Percentiles rank a stretch among this genome's conserved stretches.
phyloP scores from a whole-genome alignment of 257 asterid species.

The Striga asiatica region DNA sequence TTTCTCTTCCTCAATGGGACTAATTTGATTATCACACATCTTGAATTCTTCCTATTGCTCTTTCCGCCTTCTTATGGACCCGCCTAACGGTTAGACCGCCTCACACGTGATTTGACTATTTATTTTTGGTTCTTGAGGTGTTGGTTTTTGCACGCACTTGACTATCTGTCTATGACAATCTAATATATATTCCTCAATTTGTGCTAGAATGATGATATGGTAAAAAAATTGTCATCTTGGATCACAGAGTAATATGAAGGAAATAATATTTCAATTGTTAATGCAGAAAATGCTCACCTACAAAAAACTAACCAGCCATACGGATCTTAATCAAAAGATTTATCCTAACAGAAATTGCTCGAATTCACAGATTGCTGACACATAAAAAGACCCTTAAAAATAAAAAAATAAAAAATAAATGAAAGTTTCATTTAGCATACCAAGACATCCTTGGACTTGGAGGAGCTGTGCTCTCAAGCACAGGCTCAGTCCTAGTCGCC shows the following conservation, averaged over 20 bases:
- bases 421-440: conserved; percentile 29
- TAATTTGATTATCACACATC: too few species aligned
- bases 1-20: too few species aligned
- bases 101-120: not conserved
- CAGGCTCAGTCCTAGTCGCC: conserved; percentile 56
- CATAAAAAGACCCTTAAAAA: not conserved
- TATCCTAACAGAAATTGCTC: not conserved
- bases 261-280: not conserved
- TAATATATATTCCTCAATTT: too few species aligned
- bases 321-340: not conserved
- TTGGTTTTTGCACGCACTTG: not conserved
- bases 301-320: not conserved
- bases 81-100: not conserved
- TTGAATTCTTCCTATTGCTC: too few species aligned
- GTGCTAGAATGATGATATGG: too few species aligned
- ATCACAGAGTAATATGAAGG: too few species aligned
- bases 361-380: not conserved
- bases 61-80: too few species aligned
- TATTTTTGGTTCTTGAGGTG: not conserved
- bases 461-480: conserved; percentile 39
- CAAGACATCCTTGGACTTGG: conserved; percentile 44
- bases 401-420: not conserved
- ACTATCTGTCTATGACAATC: too few species aligned
- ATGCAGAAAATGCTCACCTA: not conserved
- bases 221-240: not conserved